phyloP scores from a whole-genome alignment of 2,329 filamentous ascomycete genomes.

The Aspergillus ochraceus region DNA sequence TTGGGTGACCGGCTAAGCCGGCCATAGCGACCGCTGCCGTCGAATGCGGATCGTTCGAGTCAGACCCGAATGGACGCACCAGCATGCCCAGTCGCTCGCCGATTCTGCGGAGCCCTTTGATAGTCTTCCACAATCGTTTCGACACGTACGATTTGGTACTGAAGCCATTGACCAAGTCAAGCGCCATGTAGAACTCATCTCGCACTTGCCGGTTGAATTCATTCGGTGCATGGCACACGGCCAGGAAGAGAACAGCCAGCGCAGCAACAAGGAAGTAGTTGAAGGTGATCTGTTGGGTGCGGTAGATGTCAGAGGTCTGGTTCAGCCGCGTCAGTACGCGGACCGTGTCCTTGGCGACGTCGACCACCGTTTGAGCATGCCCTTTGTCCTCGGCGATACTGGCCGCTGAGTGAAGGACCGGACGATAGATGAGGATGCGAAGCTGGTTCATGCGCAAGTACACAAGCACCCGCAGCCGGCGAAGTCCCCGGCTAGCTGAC shows the following conservation, averaged over 20 bases:
- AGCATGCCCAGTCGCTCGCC: conserved; percentile 61
- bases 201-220: conserved; percentile 62
- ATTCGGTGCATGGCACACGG: conserved; percentile 63
- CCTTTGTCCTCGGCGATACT: conserved; percentile 75
- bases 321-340: conserved; percentile 61
- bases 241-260: conserved; percentile 63
- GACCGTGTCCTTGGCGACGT: conserved; percentile 66
- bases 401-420: conserved; percentile 78
- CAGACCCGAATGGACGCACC: conserved; percentile 36
- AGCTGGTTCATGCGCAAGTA: conserved; percentile 88
- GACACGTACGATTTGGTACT: conserved; percentile 62
- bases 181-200: conserved; percentile 67
- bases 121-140: conserved; percentile 64
- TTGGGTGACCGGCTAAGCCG: conserved; percentile 61
- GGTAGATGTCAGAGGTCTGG: conserved; percentile 63
- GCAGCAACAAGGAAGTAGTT: conserved; percentile 68
- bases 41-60: conserved; percentile 57
- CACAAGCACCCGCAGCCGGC: conserved; percentile 77
- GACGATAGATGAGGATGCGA: conserved; percentile 84
- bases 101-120: conserved; percentile 63
- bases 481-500: conserved; percentile 63
- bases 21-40: conserved; percentile 66
- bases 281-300: conserved; percentile 63
- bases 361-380: conserved; percentile 69
- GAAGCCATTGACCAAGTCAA: conserved; percentile 63